Evolutionary conservation across 495 filamentous ascomycete species (phyloP), one percentile per base, ranked within the genome.

Genomic region (Hyaloscypha variabilis): DNA sequence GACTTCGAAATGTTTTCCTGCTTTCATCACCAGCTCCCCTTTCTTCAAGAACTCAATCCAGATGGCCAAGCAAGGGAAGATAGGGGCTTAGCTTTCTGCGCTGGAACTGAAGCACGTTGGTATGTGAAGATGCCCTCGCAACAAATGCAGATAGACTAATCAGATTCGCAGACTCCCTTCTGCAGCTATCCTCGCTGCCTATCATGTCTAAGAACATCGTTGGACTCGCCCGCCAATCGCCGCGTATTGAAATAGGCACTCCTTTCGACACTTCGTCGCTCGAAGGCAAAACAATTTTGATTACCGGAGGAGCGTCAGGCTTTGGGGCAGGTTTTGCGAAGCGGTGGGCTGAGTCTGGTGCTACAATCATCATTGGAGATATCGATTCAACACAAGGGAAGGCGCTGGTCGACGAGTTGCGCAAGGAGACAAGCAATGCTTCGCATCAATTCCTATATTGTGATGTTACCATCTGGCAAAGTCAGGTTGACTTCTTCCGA

Each of bases 401-500:
- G 59, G 69, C 68, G 34, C 52, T 77, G n/a, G 72, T 78, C 14
- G 63, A 72, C 26, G 68, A 71, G 25, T 49, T 78, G 5, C 70
- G 77, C 1, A 63, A 69, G 23, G 62, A 59, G 21, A 73, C 75
- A 4, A 53, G 55, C 10, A 78, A 75, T 51, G 49, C 46, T n/a
- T 30, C 77, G 42, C 72, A 83, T 50, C 81, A 85, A 69, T 87
- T 82, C 60, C 71, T 86, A 58, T 72, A 79, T 57, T 83, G 83
- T 74, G 81, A 89, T 71, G 86, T 89, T 5, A 79, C 79, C 1
- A 73, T 78, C 60, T 91, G 87, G 85, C 63, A 82, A 46, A 83
- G 82, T 50, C 88, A 90, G 65, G 80, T 87, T 50, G 67, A 80
- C 25, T 80, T 88, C 59, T 92, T 91, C 77, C 79, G 81, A 17